These are phyloP conservation scores for Blastobotrys petasosporus DNA, from an alignment of 1,139 yeast genomes.

Conservation along the genomic window DNA sequence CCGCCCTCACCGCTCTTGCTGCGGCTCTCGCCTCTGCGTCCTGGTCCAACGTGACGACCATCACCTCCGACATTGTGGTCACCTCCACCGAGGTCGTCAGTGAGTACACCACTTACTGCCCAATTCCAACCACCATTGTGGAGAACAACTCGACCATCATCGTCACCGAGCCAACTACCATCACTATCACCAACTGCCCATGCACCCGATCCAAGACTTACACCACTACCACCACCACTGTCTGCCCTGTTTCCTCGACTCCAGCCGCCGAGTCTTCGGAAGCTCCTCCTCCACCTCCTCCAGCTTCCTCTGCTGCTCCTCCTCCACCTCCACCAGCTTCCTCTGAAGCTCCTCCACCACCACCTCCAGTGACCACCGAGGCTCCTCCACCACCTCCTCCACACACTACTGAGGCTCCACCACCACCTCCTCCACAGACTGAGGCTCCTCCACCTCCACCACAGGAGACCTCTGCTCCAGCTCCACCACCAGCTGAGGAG, in stretches of 20 bases:
- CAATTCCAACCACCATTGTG: constrained; percentile 37
- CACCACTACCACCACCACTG: constrained; percentile 40
- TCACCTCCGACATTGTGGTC: constrained; percentile 26
- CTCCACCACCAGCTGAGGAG: constrained; percentile 12
- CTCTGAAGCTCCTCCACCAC: constrained; percentile 35
- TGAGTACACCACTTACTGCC: constrained; percentile 40
- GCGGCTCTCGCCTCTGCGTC: constrained; percentile 27
- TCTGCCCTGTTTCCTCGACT: constrained; percentile 31
- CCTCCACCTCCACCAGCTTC: constrained; percentile 39
- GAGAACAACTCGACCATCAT: constrained; percentile 36
- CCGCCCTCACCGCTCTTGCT: constrained; percentile 18
- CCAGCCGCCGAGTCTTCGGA: constrained; percentile 20
- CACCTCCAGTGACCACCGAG: constrained; percentile 39
- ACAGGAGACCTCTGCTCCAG: constrained; percentile 11
- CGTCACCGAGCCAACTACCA: constrained; percentile 39
- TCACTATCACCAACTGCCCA: constrained; percentile 41
- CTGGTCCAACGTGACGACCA: constrained; percentile 30
- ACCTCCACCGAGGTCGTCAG: constrained; percentile 33
- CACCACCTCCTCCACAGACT: constrained; percentile 40
- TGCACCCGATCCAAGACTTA: constrained; percentile 52
- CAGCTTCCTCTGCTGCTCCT: constrained; percentile 26
- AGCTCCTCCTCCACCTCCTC: constrained; percentile 17
- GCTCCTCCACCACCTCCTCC: constrained; percentile 40
- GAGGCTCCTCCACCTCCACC: constrained; percentile 26
- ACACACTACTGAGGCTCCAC: constrained; percentile 57